Percentiles rank a stretch among this genome's conserved stretches.
Conservation (phyloP, 805 yeast species). For the Metschnikowia anglica region DNA sequence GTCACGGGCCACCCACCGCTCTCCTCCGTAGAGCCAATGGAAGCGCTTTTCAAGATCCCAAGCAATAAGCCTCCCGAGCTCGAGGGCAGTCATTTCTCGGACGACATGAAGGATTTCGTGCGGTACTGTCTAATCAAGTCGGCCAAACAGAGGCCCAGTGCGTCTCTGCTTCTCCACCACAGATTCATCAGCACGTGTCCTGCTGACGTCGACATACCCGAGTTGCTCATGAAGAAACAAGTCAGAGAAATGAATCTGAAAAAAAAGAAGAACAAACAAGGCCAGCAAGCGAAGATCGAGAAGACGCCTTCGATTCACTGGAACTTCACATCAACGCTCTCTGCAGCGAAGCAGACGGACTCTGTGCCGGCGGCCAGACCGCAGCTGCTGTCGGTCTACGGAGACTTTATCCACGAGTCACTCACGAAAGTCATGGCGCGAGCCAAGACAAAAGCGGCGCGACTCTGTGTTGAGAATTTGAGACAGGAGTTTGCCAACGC, state of each 20-base stretch:
- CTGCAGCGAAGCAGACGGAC: background rate
- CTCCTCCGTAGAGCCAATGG: constrained; percentile 70
- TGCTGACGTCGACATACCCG: constrained; percentile 12
- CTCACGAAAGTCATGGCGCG: constrained; percentile 45
- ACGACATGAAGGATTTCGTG: constrained; percentile 64
- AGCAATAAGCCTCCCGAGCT: constrained; percentile 60
- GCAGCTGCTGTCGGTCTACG: constrained; percentile 14
- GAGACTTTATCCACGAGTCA: constrained; percentile 13
- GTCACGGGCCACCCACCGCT: constrained; percentile 82
- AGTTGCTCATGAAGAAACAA: constrained; percentile 11
- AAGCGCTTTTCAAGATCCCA: constrained; percentile 71
- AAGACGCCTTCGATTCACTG: constrained; percentile 19
- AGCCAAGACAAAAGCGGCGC: constrained; percentile 52
- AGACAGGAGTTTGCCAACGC: constrained; percentile 40
- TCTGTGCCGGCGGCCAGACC: constrained; percentile 1
- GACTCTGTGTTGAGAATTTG: constrained; percentile 44
- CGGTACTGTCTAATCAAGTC: constrained; percentile 63
- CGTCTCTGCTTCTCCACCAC: constrained; percentile 52
- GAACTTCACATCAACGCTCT: constrained; percentile 16
- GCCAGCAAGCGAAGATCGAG: constrained; percentile 14
- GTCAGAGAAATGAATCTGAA: constrained; percentile 26
- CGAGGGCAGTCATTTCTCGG: constrained; percentile 42
- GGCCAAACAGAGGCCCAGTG: constrained; percentile 64
- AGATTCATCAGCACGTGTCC: constrained; percentile 44
- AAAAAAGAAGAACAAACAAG: constrained; percentile 12